Base-by-base conservation (phyloP, 2,329 filamentous ascomycete genomes). In the Neodidymelliopsis sp. region DNA sequence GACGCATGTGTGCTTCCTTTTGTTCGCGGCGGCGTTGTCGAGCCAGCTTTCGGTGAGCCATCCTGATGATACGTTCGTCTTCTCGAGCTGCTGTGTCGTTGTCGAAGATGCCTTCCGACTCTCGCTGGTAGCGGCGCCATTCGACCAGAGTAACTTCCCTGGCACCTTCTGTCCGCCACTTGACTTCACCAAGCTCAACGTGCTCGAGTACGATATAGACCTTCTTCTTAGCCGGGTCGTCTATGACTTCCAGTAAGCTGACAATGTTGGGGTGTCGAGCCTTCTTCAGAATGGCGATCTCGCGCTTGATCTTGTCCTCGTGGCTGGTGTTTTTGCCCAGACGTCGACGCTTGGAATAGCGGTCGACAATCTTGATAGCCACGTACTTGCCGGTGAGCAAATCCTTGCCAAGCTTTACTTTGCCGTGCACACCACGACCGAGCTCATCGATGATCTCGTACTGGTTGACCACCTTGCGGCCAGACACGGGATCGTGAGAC, bases 231-330 rank as follows among this genome's bases (percentile, higher is more conserved):
- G 91, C 90, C 2, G 93, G 93, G 70, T 99, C 94, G 70, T 99
- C 94, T 64, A 99, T 97, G 65, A 99, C 92, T 75, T 99, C 94
- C 56, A 97, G 83, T 28, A 99, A 80, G 63, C 90, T 92, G 55
- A 99, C 94, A 29, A 99, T 90, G 67, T 99, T 97, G n/a, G 90
- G 88, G 72, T 99, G 94, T 22, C 93, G 87, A 43, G 96, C 96
- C 78, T 99, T 99, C 74, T 99, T 99, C 64, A 99, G 80, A 49
- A 99, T 97, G 68, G 94, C 94, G 56, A 99, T 96, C 76, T 99
- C 94, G 70, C 89, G 88, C 77, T 96, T 97, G 47, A 90, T 91
- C 78, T 92, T 93, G 72, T 90, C 87, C 66, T 87, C 84, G 13
- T 85, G 83, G 51, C 84, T 84, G n/a, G 82, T 84, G 28, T 84